phyloP scores from a whole-genome alignment of 2,329 filamentous ascomycete genomes.

The Plenodomus tracheiphilus region DNA sequence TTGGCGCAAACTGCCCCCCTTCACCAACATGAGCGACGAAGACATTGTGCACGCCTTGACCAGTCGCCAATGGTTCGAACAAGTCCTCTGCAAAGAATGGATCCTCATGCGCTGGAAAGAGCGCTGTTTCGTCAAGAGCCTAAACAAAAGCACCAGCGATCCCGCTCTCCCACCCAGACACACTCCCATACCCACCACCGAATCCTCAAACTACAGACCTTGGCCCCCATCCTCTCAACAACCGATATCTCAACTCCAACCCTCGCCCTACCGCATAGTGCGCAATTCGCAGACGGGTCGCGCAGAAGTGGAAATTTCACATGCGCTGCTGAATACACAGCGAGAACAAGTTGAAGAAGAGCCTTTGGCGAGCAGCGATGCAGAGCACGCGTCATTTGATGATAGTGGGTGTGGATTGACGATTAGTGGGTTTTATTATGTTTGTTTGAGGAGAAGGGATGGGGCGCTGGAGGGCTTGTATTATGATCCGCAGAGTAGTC shows the following conservation, averaged over 20 bases:
- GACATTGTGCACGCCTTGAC: conserved; percentile 51
- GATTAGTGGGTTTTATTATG: conserved; percentile 60
- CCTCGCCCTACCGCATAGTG: conserved; percentile 21
- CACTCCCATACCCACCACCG: too few relatives aligned
- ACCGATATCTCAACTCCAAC: conserved; percentile 7
- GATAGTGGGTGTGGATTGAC: conserved; percentile 51
- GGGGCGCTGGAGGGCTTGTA: conserved; percentile 57
- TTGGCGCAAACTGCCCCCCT: conserved; percentile 54
- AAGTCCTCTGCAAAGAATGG: conserved; percentile 51
- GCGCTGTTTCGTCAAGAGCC: conserved; percentile 51
- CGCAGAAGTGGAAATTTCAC: conserved; percentile 17
- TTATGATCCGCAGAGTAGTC: conserved; percentile 58
- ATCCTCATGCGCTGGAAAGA: conserved; percentile 63
- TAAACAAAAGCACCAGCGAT: conserved; percentile 21
- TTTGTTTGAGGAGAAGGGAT: conserved; percentile 51
- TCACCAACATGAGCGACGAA: conserved; percentile 44
- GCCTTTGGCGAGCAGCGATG: too few relatives aligned
- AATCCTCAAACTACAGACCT: too few relatives aligned
- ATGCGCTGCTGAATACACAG: background rate
- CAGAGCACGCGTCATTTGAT: conserved; percentile 32
- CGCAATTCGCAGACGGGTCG: conserved; percentile 16
- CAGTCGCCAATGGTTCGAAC: conserved; percentile 38
- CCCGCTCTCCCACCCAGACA: conserved; percentile 14
- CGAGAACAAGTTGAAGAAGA: too few relatives aligned
- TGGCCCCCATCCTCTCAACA: too few relatives aligned